Conservation (phyloP, 441 rosid genomes). For the Croton laevigatus region DNA sequence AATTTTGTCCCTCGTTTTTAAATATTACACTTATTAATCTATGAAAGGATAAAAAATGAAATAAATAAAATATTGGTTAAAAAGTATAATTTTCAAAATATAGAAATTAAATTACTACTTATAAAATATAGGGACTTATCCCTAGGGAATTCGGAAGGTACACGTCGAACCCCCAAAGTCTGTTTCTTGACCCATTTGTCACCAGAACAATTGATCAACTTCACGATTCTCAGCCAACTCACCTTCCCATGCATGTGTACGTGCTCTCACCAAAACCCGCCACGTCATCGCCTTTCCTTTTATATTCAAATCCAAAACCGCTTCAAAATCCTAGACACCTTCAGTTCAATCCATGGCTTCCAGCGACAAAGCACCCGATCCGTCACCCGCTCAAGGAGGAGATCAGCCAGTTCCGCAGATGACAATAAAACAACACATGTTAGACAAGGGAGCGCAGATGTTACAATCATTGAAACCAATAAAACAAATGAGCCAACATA, state of each 20-base stretch:
- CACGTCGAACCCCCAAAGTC: background rate
- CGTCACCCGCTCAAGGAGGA: conserved; percentile 26
- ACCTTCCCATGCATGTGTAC: conserved; percentile 18
- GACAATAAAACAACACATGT: conserved; percentile 39
- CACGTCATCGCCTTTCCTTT: conserved; percentile 8
- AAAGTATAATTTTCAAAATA: no score
- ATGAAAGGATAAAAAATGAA: no score
- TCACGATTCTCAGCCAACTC: conserved; percentile 22
- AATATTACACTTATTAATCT: no score
- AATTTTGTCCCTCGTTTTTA: no score
- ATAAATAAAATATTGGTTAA: no score
- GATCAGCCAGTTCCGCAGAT: conserved; percentile 30
- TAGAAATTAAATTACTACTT: no score
- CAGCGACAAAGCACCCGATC: conserved; percentile 42
- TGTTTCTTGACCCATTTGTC: conserved; percentile 19
- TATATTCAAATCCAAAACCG: background rate
- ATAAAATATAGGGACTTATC: no score
- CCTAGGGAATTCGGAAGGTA: no score
- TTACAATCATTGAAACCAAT: conserved; percentile 60
- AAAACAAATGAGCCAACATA: conserved; percentile 57
- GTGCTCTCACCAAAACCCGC: conserved; percentile 20
- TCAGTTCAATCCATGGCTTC: conserved; percentile 37
- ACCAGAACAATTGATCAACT: no score
- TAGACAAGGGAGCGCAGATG: conserved; percentile 52
- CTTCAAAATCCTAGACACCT: background rate